Conservation (phyloP, 108 stramenopile genomes). For the Schizochytrium sp. region DNA sequence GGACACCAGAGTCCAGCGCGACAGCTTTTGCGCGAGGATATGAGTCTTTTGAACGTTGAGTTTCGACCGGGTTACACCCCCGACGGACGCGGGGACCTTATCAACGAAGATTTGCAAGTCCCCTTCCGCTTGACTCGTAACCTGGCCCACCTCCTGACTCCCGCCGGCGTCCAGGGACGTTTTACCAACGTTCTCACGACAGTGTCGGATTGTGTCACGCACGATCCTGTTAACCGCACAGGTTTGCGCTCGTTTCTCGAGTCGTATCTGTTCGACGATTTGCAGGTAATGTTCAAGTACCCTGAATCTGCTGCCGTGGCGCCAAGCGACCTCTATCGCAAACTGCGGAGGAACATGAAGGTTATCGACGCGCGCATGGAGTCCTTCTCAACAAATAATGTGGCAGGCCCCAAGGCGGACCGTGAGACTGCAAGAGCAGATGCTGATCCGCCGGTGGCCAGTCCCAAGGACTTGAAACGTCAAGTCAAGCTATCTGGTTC, state of each 20-base stretch:
- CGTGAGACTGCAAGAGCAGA: too few species aligned
- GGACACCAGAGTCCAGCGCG: not conserved
- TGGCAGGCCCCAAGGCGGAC: too few species aligned
- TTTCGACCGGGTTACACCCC: not conserved
- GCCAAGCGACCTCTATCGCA: not conserved
- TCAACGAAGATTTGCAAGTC: not conserved
- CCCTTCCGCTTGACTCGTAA: not conserved
- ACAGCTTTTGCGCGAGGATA: not conserved
- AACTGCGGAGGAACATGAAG: not conserved
- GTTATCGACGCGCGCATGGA: not conserved
- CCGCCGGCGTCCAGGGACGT: not conserved
- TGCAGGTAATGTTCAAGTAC: not conserved
- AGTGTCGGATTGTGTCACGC: not conserved
- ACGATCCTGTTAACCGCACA: not conserved
- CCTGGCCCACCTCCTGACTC: not conserved
- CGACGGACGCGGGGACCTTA: not conserved
- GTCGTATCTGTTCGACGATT: not conserved
- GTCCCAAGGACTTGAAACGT: not conserved
- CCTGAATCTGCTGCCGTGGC: not conserved
- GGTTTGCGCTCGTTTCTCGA: not conserved
- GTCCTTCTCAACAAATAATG: not conserved
- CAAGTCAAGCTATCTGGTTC: not conserved
- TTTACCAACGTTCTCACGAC: not conserved
- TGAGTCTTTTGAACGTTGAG: not conserved
- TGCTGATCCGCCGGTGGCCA: not conserved